These are phyloP conservation scores for Colletotrichum paranaense DNA, from an alignment of 2,329 filamentous ascomycete species.

Conservation along the genomic window DNA sequence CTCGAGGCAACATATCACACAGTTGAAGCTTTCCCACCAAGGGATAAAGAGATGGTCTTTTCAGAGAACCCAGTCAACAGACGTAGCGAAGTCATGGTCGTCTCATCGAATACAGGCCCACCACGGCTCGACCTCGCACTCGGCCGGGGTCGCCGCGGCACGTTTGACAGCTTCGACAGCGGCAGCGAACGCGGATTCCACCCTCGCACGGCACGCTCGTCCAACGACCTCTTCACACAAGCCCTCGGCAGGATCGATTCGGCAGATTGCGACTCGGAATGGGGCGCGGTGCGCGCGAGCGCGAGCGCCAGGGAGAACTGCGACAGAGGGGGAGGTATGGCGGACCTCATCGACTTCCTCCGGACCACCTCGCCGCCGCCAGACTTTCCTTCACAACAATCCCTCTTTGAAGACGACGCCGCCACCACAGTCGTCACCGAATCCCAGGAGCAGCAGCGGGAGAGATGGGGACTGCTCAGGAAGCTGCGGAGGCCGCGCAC, in stretches of 20 bases:
- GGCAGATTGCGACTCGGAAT: constrained; percentile 22
- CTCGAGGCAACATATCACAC: constrained; percentile 4
- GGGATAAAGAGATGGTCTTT: constrained; percentile 10
- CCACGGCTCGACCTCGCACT: constrained; percentile 32
- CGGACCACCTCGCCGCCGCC: constrained; percentile 26
- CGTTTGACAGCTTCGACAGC: constrained; percentile 32
- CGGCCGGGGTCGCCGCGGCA: constrained; percentile 21
- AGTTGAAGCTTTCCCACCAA: not conserved
- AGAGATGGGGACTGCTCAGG: constrained; percentile 56
- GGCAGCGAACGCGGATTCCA: constrained; percentile 17
- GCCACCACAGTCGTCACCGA: constrained; percentile 31
- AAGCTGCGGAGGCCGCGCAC: constrained; percentile 39
- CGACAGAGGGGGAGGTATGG: constrained; percentile 27
- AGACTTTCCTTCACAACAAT: constrained; percentile 17
- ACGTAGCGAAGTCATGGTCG: constrained; percentile 31
- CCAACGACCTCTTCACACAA: constrained; percentile 31
- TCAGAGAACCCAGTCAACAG: constrained; percentile 5
- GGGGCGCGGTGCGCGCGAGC: constrained; percentile 32
- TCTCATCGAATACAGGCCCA: constrained; percentile 30
- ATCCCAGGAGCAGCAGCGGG: constrained; percentile 42
- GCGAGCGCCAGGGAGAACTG: constrained; percentile 34
- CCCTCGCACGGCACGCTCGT: constrained; percentile 33
- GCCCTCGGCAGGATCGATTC: constrained; percentile 17
- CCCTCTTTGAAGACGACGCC: constrained; percentile 40
- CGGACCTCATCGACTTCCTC: constrained; percentile 36